A percentile compares a stretch with the other conserved stretches of the same genome.
These are phyloP conservation scores for Diatrype stigma DNA, from an alignment of 2,329 filamentous ascomycete genomes.

Conservation along the genomic window DNA sequence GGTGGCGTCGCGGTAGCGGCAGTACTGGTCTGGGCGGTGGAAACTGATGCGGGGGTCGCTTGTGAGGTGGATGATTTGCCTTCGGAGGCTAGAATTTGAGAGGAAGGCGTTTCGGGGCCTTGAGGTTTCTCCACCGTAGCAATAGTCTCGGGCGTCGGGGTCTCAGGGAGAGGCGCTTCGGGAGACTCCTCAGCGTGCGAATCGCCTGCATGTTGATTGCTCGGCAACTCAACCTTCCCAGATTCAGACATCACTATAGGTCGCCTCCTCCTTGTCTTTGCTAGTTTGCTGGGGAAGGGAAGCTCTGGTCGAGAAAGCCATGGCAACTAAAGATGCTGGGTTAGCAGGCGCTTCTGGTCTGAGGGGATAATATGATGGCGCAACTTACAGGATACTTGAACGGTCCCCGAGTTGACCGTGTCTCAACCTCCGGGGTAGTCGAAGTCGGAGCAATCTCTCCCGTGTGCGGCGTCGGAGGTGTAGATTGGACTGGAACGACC, in stretches of 20 bases:
- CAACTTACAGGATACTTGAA: conserved; percentile 51
- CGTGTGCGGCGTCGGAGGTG: conserved; percentile 43
- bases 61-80: conserved; percentile 29
- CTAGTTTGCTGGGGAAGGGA: conserved; percentile 43
- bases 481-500: conserved; percentile 36
- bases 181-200: conserved; percentile 8
- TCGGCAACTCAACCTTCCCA: conserved; percentile 39
- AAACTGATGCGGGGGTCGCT: conserved; percentile 30
- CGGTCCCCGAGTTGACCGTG: conserved; percentile 15
- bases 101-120: conserved; percentile 26
- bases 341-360: conserved; percentile 21
- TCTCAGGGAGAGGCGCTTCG: conserved; percentile 19
- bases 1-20: conserved; percentile 20
- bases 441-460: conserved; percentile 19
- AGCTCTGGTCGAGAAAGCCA: conserved; percentile 51
- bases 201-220: conserved; percentile 27
- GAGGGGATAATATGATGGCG: conserved; percentile 1
- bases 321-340: conserved; percentile 41
- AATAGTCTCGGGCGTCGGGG: conserved; percentile 12
- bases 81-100: conserved; percentile 28
- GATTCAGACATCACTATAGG: conserved; percentile 31
- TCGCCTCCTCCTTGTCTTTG: conserved; percentile 40
- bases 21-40: conserved; percentile 20
- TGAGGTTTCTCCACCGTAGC: conserved; percentile 6
- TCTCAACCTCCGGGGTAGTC: conserved; percentile 21